Conservation (phyloP, 805 yeast species). For the Yarrowia sp. region DNA sequence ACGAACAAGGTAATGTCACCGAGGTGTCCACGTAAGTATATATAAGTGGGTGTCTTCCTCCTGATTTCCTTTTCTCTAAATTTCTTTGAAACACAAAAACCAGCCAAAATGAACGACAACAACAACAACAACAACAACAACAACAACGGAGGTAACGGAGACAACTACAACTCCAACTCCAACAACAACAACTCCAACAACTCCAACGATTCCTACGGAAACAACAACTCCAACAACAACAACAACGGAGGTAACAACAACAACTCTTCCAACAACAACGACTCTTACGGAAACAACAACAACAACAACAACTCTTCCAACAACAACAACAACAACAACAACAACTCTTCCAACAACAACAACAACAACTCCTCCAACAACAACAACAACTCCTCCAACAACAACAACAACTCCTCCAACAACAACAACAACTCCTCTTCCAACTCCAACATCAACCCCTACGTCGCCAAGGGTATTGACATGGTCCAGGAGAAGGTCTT, state of each 20-base stretch:
- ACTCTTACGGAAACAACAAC: background rate
- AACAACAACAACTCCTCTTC: background rate
- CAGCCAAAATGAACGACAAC: background rate
- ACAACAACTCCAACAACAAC: constrained; percentile 2
- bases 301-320: background rate
- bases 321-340: background rate
- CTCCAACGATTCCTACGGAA: background rate
- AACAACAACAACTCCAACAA: background rate
- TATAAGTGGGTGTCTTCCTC: background rate
- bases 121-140: background rate
- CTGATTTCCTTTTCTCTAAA: background rate
- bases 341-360: background rate
- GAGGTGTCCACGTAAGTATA: background rate
- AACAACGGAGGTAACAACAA: background rate
- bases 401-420: constrained; percentile 8
- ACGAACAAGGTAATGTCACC: no score
- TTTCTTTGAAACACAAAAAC: background rate
- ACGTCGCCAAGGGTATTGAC: constrained; percentile 22
- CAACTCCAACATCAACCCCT: constrained; percentile 23
- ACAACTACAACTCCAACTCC: background rate
- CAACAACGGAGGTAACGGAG: background rate
- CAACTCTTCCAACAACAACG: background rate
- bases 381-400: background rate
- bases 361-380: background rate
- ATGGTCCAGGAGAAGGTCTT: constrained; percentile 24